Base-by-base conservation (phyloP, 2,329 filamentous ascomycete species). In the Apiospora marii region DNA sequence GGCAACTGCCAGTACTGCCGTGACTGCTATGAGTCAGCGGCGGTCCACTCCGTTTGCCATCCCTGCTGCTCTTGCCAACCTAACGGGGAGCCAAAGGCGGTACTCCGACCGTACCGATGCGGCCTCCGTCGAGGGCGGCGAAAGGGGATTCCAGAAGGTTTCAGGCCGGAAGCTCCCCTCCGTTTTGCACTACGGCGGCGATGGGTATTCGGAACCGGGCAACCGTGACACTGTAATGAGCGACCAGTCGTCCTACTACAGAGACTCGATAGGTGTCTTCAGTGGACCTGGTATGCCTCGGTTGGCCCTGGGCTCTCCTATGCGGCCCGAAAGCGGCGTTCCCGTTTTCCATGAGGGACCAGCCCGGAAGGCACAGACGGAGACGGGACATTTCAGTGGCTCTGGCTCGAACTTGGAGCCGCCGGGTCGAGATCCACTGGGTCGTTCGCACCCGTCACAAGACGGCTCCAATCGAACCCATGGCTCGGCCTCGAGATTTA, bases 271-370 rank as follows among this genome's bases (percentile, higher is more conserved):
- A 71, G 83, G 84, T 34, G 87, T 84, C 71, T 80, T 85, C 48
- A 77, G 77, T 69, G 77, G 79, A 51, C 74, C 77, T 3, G 75
- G 77, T 13, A 79, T 82, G 13, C 82, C 78, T 61, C 84, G 85
- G 71, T 81, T 90, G 46, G 86, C 89, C 10, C 82, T 91, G 13
- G 89, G 89, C 24, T 83, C 85, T 12, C 88, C 89, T 7, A 91
- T 91, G 88, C 85, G 89, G 67, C 88, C 88, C 43, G 86, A 89
- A 71, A 91, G 89, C 77, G 89, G 90, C 13, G 82, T 91, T 4
- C 86, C 88, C n/a, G 84, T 91, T 44, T 87, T 91, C 78, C 86
- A 90, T 74, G 87, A 89, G n/a, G 89, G 91, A n/a, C 92, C 92
- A 22, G 90, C 88, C 24, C 87, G 90, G 71, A 91, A 89, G 4